These are phyloP conservation scores for Colletotrichum costaricense DNA, from an alignment of 2,329 filamentous ascomycete genomes.

Conservation along the genomic window DNA sequence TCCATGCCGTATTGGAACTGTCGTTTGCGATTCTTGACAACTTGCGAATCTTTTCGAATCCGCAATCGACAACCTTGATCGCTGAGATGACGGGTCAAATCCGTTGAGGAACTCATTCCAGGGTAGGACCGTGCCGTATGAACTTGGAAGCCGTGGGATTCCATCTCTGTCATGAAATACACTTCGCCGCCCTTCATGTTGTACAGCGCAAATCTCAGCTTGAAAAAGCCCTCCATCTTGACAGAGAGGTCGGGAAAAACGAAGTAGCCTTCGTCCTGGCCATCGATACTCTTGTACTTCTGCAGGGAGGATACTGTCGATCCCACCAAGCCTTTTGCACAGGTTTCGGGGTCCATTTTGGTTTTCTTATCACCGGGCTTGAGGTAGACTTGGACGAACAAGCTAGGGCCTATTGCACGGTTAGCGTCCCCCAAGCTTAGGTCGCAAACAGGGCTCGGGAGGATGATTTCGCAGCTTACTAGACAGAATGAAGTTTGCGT, in stretches of 20 bases:
- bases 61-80: conserved; percentile 88
- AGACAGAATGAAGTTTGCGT: not conserved
- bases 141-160: conserved; percentile 76
- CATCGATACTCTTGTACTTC: conserved; percentile 81
- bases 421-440: not conserved
- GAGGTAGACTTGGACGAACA: conserved; percentile 59
- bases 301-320: conserved; percentile 85
- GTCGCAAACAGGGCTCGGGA: not conserved
- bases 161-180: conserved; percentile 51
- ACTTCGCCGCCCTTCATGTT: conserved; percentile 54
- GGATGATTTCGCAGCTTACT: not conserved
- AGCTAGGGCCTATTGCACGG: conserved; percentile 54
- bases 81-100: conserved; percentile 83
- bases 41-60: conserved; percentile 83
- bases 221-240: conserved; percentile 77
- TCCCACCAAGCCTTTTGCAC: conserved; percentile 70
- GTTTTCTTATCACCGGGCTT: conserved; percentile 52
- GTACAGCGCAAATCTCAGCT: conserved; percentile 82
- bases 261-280: conserved; percentile 85
- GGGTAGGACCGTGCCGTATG: conserved; percentile 76
- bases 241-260: conserved; percentile 92
- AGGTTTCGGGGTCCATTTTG: conserved; percentile 33
- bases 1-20: not conserved
- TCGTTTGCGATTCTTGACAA: conserved; percentile 58
- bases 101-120: conserved; percentile 84